phyloP scores from a whole-genome alignment of 495 filamentous ascomycete genomes.

The Talaromyces stipitatus region DNA sequence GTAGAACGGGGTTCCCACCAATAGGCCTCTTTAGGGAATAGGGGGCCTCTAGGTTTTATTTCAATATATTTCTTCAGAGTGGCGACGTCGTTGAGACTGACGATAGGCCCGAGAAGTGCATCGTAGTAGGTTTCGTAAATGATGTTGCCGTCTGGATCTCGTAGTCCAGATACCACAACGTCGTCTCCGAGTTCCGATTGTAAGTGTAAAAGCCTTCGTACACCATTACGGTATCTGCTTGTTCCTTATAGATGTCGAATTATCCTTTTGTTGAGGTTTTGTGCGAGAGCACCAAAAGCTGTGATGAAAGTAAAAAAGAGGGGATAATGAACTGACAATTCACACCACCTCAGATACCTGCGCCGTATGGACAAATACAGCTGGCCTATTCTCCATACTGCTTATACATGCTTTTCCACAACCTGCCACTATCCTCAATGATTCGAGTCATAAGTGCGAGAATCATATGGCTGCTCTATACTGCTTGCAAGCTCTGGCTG shows the following conservation, averaged over 20 bases:
- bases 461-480: background rate
- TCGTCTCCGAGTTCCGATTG: background rate
- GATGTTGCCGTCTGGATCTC: background rate
- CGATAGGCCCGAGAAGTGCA: background rate
- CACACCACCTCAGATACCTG: no score
- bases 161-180: background rate
- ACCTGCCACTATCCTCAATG: no score
- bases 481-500: background rate
- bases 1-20: background rate
- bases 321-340: no score
- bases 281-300: no score
- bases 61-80: background rate
- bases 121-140: background rate
- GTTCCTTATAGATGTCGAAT: background rate
- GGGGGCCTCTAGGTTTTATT: background rate
- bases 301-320: no score
- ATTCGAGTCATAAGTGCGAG: no score
- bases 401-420: no score
- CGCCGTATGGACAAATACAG: no score
- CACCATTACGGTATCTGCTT: background rate
- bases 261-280: no score
- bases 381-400: no score
- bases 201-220: background rate
- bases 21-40: background rate
- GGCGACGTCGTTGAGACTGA: background rate